Percentiles rank a stretch among this genome's conserved stretches.
Conservation (phyloP, 176 grass and related monocot genomes). For the Eragrostis nindensis region DNA sequence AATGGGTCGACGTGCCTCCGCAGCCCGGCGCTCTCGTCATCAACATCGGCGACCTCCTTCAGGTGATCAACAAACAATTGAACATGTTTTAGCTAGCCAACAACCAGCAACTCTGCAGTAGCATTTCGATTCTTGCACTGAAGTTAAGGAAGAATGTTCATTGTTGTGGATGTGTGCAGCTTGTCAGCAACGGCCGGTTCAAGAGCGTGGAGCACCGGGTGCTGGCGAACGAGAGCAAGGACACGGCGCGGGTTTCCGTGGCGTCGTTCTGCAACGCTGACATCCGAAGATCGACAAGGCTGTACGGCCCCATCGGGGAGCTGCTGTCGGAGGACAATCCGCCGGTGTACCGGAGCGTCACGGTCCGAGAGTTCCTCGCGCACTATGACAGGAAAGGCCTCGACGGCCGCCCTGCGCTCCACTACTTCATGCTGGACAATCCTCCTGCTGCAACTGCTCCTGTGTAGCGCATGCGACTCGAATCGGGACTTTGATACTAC, state of each 20-base stretch:
- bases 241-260: neutral
- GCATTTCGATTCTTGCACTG: too few relatives aligned
- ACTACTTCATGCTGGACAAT: neutral
- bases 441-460: neutral
- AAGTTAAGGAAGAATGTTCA: too few relatives aligned
- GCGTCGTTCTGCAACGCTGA: neutral
- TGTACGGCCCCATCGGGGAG: neutral
- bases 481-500: too few relatives aligned
- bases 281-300: neutral
- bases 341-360: neutral
- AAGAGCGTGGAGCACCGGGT: constrained; percentile 1
- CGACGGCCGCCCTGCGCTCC: neutral
- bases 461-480: too few relatives aligned
- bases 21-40: too few relatives aligned
- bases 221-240: neutral
- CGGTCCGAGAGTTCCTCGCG: neutral
- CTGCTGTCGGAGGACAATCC: neutral
- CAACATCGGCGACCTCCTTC: too few relatives aligned
- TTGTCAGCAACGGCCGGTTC: neutral
- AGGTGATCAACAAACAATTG: too few relatives aligned
- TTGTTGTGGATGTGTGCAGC: neutral
- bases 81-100: too few relatives aligned
- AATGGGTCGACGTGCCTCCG: too few relatives aligned
- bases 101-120: too few relatives aligned
- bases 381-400: neutral